Base-by-base conservation (phyloP, 345 rosid genomes). In the Viola odorata region DNA sequence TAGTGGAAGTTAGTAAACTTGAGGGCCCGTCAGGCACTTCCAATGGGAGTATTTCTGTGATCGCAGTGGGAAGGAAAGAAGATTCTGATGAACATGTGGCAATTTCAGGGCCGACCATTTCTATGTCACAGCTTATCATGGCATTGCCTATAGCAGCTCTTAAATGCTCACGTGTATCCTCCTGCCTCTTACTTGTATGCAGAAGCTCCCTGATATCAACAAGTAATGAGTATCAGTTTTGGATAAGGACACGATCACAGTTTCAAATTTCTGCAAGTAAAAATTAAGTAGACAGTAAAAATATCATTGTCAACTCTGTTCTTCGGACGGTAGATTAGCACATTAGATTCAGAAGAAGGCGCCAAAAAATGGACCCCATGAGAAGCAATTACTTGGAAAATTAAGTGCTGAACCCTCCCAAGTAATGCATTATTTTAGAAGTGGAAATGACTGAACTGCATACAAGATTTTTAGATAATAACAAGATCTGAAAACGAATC, bases 41-140 rank as follows among this genome's bases (percentile, higher is more conserved):
- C 39, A 62, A 62, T 53, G 63, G 72, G 69, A 81, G 79, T 68
- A 85, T 82, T 55, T 83, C 94, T 0, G 83, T 83, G 57, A 83
- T 78, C 50, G 66, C 73, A n/a, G 85, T 69, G 41, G 95, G 81
- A 77, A 86, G 83, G 73, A 76, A 81, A 5, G 91, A 79, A 15
- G 85, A 69, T 51, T 85, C 82, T 66, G 73, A 87, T 0, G 86
- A 87, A 67, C 85, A 83, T 49, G 77, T 94, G 12, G 91, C 67
- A 38, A 82, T 79, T 71, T 82, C 91, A 7, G 87, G 77, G 44
- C 84, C 88, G 66, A 82, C 97, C 75, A 78, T 81, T 78, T 86
- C 84, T 60, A 94, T 83, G 49, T 84, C 95, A 45, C 84, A 89
- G 64, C 91, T 88, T 65, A 86, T 78, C 81, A 90, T 9, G 12